Evolutionary conservation across 176 grass and related monocot species (phyloP), one percentile per base, ranked within the genome.

Genomic region (Hsuehochloa calcarea): DNA sequence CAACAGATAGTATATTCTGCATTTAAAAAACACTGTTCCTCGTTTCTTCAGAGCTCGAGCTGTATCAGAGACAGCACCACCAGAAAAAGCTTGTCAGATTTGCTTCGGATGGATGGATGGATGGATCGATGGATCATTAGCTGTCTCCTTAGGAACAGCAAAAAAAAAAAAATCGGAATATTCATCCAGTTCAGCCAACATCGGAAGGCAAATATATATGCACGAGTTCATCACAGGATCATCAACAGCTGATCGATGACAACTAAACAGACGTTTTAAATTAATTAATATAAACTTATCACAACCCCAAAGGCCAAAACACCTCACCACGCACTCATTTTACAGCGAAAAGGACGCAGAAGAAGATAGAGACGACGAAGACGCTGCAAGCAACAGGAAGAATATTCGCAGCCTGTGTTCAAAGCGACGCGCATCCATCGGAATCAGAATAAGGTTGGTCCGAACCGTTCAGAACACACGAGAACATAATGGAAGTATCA

Each of bases 371-470:
- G 72, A 39, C 72, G 50, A 65, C 77, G 79, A 50, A 83, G 89
- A 90, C 68, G 84, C 84, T 67, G 73, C 84, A 82, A 86, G 88
- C 84, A 83, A 73, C 88, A 65, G 79, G 72, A 47, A 90, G 89
- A 87, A 87, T 87, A 90, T 90, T 87, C 80, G 72, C 84, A 78
- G 66, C 44, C 65, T 41, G 72, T 19, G 50, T 17, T 29, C 10
- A 58, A 83, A 88, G 72, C 64, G 78, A 81, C 43, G 49, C 17
- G 17, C 23, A 31, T 20, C 50, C 23, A 41, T 47, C 52, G 23
- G 40, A 80, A 89, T 70, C 37, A 43, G 68, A n/a, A n/a, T n/a
- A n/a, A n/a, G n/a, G n/a, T n/a, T n/a, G n/a, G n/a, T n/a, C n/a
- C n/a, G n/a, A n/a, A n/a, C n/a, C n/a, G n/a, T n/a, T n/a, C n/a